phyloP scores from a whole-genome alignment of 164 flowering plant genomes.

The Cinnamomum micranthum region DNA sequence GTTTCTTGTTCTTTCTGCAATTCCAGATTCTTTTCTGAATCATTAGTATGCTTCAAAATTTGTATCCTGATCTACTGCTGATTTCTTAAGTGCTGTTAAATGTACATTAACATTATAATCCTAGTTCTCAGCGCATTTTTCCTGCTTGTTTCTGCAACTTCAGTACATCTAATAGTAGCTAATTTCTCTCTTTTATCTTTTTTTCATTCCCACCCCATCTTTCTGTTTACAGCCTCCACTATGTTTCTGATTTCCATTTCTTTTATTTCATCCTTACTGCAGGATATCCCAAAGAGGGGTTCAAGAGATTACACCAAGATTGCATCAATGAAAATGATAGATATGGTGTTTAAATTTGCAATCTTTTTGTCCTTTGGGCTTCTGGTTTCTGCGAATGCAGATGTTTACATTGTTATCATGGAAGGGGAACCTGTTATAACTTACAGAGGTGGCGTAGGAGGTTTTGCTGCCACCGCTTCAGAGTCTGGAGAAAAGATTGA shows the following conservation, averaged over 20 bases:
- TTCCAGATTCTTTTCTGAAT: neutral
- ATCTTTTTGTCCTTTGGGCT: slow-evolving; percentile 34
- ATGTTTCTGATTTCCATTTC: neutral
- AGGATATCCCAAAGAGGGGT: neutral
- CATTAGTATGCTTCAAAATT: neutral
- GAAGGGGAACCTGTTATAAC: slow-evolving; percentile 88
- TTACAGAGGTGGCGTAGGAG: slow-evolving; percentile 72
- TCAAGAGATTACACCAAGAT: neutral
- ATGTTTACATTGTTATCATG: slow-evolving; percentile 71
- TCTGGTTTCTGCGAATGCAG: slow-evolving; percentile 43
- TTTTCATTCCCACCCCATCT: neutral
- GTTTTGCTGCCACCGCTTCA: slow-evolving; percentile 80
- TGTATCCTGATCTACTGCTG: neutral
- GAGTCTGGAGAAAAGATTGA: slow-evolving; percentile 86
- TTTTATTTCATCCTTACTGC: neutral
- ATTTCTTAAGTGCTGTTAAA: no score
- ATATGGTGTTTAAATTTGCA: slow-evolving; percentile 22
- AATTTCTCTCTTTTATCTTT: no score
- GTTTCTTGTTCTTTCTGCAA: neutral
- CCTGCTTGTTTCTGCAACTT: neutral
- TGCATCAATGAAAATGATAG: slow-evolving; percentile 15
- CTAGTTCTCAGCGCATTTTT: neutral
- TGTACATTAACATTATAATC: neutral
- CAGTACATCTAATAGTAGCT: neutral
- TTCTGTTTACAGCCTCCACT: neutral